Base-by-base conservation (phyloP, 2,329 filamentous ascomycete genomes). In the Monosporascus ibericus region DNA sequence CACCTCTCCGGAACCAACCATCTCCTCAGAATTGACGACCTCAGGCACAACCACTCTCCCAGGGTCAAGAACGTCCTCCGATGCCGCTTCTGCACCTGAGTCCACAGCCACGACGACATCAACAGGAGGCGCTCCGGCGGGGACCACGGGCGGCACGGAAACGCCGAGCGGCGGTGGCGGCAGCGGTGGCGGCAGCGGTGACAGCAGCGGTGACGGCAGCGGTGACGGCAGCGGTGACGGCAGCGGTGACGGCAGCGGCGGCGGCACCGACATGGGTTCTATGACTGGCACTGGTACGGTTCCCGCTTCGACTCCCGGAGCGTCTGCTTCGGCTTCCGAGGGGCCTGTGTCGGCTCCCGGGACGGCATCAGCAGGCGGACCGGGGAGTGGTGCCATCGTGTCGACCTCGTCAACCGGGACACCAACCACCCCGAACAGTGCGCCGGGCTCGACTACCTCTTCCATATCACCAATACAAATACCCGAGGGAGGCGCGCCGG, bases 401-500 rank as follows among this genome's bases (percentile, higher is more conserved):
- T 34, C 30, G 5, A 36, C 53, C 6, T 48, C 57, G 9, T 51
- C 52, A 27, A 55, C 60, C 17, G 52, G 55, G 5, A 38, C 46
- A 3, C 49, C 58, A 15, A 47, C 58, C 9, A 57, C 48, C 24
- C 9, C 52, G 37, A 55, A 50, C 25, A 51, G 39, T 14, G 11
- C 11, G 14, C 30, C 30, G 9, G 30, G 11, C 20, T 47, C 52
- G 7, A 48, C 40, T 25, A 51, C 57, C 1, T 5, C 47, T 1
- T 3, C 47, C 27, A 52, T 55, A 6, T 48, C 58, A 9, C 52
- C 60, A 15, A 39, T 24, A 2, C 42, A 57, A 6, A 24, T 60
- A 18, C 8, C 56, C 39, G 59, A 57, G 8, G 60, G 50, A 11
- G 60, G 57, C n/a, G 63, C 58, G 5, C 25, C 52, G 8, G 51